Base-by-base conservation (phyloP, 163 green algal genomes). In the Volvox carteri region DNA sequence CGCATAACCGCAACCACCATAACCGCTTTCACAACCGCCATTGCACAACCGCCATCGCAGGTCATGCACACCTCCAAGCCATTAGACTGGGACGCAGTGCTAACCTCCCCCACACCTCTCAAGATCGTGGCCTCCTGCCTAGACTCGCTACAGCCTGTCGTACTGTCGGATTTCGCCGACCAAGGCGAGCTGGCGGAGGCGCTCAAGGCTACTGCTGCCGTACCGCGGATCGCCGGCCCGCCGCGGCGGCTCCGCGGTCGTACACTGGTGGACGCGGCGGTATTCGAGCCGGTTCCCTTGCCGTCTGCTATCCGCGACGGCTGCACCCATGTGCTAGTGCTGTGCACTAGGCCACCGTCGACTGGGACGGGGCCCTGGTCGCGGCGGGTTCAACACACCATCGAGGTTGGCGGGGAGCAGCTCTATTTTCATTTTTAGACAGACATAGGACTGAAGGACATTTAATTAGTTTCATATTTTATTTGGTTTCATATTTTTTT, bases 241-340 rank as follows among this genome's bases (percentile, higher is more conserved):
- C 94, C 94, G 6, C 60, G 92, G 14, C 11, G 7, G 19, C 11
- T 89, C 72, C 88, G 88, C 0, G 87, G 87, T 19, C 92, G 94
- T 23, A 87, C 75, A 12, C 94, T 95, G 16, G 96, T 98, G 37
- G 97, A 99, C 87, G 96, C 96, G 8, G 95, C 95, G 1, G 94
- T 98, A 25, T 97, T 97, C 89, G 95, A 98, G 92, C 92, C 96
- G 0, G 89, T 99, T 42, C 96, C 96, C 23, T 94, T 98, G 87
- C 92, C 92, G 14, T 91, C 89, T 0, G 96, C 96, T 19, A 92
- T 98, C 33, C 90, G 92, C 1, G 96, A 99, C 92, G 96, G 96
- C 62, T 98, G 96, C 94, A 98, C 95, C 25, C 97, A 99, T 90
- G 90, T 98, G 77, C 90, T 99, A 44, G 92, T 98, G 77, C 91